A percentile compares a stretch with the other conserved stretches of the same genome.
These are phyloP conservation scores for Blastocystis sp. DNA, from an alignment of 352 stramenopile species.

Conservation along the genomic window DNA sequence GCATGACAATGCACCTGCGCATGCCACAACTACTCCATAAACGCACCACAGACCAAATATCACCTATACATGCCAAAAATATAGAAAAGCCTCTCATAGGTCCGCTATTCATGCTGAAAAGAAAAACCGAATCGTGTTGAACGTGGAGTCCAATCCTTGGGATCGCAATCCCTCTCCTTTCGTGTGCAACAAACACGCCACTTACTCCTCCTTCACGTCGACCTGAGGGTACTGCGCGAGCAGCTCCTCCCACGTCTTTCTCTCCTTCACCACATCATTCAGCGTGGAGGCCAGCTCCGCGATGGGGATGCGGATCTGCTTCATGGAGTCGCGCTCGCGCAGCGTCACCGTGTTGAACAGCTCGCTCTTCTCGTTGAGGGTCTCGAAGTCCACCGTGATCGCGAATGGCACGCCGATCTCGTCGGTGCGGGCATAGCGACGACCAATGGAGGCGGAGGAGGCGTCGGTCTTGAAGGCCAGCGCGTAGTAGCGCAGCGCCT, in stretches of 20 bases:
- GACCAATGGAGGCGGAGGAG: slow-evolving; percentile 89
- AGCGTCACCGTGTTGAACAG: slow-evolving; percentile 85
- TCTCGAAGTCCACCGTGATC: slow-evolving; percentile 97
- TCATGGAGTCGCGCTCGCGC: slow-evolving; percentile 92
- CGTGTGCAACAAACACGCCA: too few relatives aligned
- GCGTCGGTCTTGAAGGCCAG: slow-evolving; percentile 88
- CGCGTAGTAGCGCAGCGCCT: slow-evolving; percentile 77
- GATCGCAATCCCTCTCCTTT: too few relatives aligned
- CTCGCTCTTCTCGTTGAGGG: slow-evolving; percentile 78
- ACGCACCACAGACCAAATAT: too few relatives aligned
- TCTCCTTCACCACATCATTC: slow-evolving; percentile 76
- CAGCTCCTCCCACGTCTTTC: slow-evolving; percentile 8
- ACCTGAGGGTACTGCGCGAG: slow-evolving; percentile 29
- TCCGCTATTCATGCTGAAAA: too few relatives aligned
- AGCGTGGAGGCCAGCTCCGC: slow-evolving; percentile 79
- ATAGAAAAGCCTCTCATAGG: too few relatives aligned
- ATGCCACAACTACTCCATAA: too few relatives aligned
- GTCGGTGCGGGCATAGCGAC: slow-evolving; percentile 90
- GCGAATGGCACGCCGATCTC: slow-evolving; percentile 96
- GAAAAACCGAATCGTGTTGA: too few relatives aligned
- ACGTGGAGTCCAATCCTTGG: too few relatives aligned
- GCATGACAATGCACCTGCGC: too few relatives aligned
- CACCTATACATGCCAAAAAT: too few relatives aligned
- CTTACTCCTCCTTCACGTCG: background rate
- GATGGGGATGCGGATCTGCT: slow-evolving; percentile 89